Percentiles rank a stretch among this genome's conserved stretches.
phyloP scores from a whole-genome alignment of 106 monocot species.

The Acorus gramineus region DNA sequence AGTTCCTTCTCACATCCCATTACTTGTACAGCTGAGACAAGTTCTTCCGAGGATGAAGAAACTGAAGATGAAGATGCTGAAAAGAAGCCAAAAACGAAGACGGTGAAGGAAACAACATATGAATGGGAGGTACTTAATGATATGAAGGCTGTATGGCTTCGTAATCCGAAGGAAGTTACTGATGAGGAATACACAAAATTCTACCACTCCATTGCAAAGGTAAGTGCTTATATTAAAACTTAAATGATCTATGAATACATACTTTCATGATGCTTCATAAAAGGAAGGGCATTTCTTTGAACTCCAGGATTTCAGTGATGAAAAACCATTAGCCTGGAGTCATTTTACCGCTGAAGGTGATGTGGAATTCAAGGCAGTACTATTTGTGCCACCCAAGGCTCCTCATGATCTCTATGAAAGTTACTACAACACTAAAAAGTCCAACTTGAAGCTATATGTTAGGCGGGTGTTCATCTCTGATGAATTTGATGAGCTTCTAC shows the following conservation, averaged over 20 bases:
- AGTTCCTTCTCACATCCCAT: not conserved
- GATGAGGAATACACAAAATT: conserved; percentile 95
- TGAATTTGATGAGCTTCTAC: conserved; percentile 95
- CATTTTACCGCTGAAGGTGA: conserved; percentile 98
- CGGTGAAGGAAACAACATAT: conserved; percentile 70
- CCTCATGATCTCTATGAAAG: conserved; percentile 98
- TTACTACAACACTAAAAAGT: conserved; percentile 80
- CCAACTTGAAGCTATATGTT: conserved; percentile 93
- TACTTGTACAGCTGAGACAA: conserved; percentile 35
- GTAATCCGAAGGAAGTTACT: conserved; percentile 88
- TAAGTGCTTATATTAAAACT: conserved; percentile 4
- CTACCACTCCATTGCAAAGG: conserved; percentile 88
- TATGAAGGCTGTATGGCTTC: conserved; percentile 97
- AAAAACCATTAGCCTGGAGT: conserved; percentile 85
- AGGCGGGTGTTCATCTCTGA: conserved; percentile 98
- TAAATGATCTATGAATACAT: too few relatives aligned
- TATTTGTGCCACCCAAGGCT: conserved; percentile 96
- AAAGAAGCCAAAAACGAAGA: conserved; percentile 77
- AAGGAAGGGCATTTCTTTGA: not conserved
- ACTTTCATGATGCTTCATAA: too few relatives aligned
- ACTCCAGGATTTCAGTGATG: conserved; percentile 81
- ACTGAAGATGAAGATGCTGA: conserved; percentile 51
- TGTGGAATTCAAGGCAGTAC: conserved; percentile 94
- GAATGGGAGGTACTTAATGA: conserved; percentile 96
- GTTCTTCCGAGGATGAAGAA: conserved; percentile 56